Evolutionary conservation across 768 basidiomycete genomes (phyloP), one percentile per base, ranked within the genome.

Genomic region (Gautieria morchelliformis): DNA sequence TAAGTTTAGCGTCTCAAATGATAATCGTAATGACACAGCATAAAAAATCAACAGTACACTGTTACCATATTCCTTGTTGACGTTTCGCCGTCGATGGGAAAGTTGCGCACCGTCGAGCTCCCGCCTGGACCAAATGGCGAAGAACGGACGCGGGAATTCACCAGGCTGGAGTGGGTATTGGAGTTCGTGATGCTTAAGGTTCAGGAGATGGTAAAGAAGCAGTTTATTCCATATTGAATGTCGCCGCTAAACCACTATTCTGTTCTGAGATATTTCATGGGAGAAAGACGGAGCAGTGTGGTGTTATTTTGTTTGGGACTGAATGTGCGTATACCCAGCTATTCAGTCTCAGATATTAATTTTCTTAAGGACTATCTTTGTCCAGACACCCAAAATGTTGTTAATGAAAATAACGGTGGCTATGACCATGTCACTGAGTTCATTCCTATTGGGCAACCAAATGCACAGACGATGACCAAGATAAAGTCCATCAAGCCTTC

Each of bases 271-370:
- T 97, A 62, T 93, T 84, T 66, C 83, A 88, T 62, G 89, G 86
- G 14, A 78, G 94, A 42, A 96, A 95, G 74, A 97, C 94, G 10
- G 94, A 95, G 66, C 84, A 91, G 66, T 91, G 92, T 66, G 90
- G 92, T n/a, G 81, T 97, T 30, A 78, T 96, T 48, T 70, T 85
- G 3, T 93, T 92, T 64, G 94, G 91, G n/a, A 82, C 86, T 2
- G 83, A 90, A 68, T 81, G 92, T 81, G 30, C 52, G 63, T 76
- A 61, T 46, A 58, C 35, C 19, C 52, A n/a, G 19, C 27, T 6
- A 46, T 14, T 52, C 24, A 37, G 33, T 15, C 42, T 30, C 22
- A 20, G 7, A 40, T 19, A 19, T 30, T 20, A 46, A 32, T 46
- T 10, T 19, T 33, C 7, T 24, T 22, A 12, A 44, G 10, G 11